A percentile compares a stretch with the other conserved stretches of the same genome.
Evolutionary conservation across 176 grass and related monocot genomes (phyloP).

Genomic region (Oryza longistaminata): DNA sequence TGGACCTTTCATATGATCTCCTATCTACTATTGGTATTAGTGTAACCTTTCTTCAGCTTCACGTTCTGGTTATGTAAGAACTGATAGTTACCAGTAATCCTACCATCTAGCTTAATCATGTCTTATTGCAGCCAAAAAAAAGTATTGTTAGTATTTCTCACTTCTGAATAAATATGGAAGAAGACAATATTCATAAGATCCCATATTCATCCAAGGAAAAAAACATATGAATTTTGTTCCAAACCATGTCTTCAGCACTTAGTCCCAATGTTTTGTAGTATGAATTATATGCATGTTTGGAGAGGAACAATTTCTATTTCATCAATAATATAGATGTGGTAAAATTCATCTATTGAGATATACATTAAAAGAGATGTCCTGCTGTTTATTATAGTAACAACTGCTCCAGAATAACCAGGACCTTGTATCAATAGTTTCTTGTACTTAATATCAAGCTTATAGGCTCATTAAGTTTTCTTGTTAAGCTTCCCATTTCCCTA

Average conservation of each 20-base stretch:
- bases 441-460: constrained; percentile 15
- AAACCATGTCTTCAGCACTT: neutral
- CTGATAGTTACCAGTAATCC: neutral
- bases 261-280: neutral
- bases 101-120: constrained; percentile 6
- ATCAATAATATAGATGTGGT: constrained; percentile 15
- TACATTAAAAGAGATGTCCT: neutral
- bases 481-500: constrained; percentile 22
- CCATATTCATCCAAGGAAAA: neutral
- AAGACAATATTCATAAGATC: neutral
- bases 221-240: neutral
- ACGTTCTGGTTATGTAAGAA: constrained; percentile 21
- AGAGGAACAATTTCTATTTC: constrained; percentile 2
- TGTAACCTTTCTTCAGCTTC: constrained; percentile 6
- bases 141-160: neutral
- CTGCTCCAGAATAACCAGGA: constrained; percentile 5
- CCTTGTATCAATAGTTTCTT: constrained; percentile 11
- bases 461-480: neutral
- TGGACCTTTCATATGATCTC: constrained; percentile 20
- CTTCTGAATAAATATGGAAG: constrained; percentile 1
- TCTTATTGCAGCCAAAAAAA: neutral
- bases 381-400: neutral
- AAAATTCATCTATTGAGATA: neutral
- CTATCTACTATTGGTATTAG: neutral
- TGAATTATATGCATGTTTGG: constrained; percentile 17